Evolutionary conservation across 148 eudicot genomes (phyloP).

Genomic region (Rhododendron mucronatum): DNA sequence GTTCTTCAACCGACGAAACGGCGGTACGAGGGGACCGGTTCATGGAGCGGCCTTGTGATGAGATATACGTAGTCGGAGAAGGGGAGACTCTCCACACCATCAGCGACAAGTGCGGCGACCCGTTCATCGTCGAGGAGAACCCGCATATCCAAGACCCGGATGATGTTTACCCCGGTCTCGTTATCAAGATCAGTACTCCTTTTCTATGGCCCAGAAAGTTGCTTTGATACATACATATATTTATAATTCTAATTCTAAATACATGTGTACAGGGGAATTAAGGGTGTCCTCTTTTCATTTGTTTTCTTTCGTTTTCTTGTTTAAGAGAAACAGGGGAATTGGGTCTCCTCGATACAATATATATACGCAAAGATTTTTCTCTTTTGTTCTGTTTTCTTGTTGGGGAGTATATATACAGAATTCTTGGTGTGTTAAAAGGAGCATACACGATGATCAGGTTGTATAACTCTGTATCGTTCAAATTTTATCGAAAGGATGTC

Average conservation of each 20-base stretch:
- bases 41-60: conserved; percentile 34
- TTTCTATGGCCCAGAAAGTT: not conserved
- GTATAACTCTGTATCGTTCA: too few species aligned
- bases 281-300: not conserved
- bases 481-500: too few species aligned
- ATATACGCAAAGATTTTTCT: not conserved
- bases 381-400: not conserved
- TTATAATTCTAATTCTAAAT: too few species aligned
- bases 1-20: not conserved
- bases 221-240: not conserved
- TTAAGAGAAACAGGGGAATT: not conserved
- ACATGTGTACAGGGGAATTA: not conserved
- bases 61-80: conserved; percentile 53
- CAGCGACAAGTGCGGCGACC: conserved; percentile 56
- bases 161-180: conserved; percentile 49
- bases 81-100: conserved; percentile 57
- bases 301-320: not conserved
- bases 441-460: too few species aligned
- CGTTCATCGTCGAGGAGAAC: conserved; percentile 45
- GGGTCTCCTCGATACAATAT: not conserved
- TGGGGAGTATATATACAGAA: not conserved
- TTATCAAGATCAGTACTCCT: conserved; percentile 36
- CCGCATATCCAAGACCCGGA: conserved; percentile 49
- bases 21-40: not conserved
- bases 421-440: not conserved